Percentiles rank a stretch among this genome's conserved stretches.
These are phyloP conservation scores for Solanum rostratum DNA, from an alignment of 257 asterid species.

Conservation along the genomic window DNA sequence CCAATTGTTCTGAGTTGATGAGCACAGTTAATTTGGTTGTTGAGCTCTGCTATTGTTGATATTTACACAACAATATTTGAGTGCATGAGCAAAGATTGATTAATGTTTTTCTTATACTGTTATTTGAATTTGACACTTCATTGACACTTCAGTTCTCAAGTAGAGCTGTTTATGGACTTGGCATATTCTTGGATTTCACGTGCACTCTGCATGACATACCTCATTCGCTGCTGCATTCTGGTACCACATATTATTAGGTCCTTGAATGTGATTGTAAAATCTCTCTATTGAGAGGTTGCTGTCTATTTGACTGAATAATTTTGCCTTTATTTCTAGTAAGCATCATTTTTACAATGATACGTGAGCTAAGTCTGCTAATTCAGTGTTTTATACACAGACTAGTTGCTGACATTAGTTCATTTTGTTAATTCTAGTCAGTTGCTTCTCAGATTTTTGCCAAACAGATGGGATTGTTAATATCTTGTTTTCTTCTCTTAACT, in stretches of 20 bases:
- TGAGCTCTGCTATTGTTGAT: neutral
- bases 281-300: neutral
- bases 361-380: neutral
- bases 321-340: neutral
- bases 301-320: neutral
- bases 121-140: neutral
- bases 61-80: neutral
- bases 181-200: neutral
- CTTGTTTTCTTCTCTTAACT: neutral
- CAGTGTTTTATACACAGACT: neutral
- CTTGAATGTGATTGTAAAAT: neutral
- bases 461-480: neutral
- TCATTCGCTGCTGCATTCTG: neutral
- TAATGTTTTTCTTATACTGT: neutral
- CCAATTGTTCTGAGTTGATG: neutral
- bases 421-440: neutral
- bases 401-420: neutral
- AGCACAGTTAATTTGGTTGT: neutral
- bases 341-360: neutral
- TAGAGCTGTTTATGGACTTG: neutral
- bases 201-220: neutral
- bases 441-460: neutral
- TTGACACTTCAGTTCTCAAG: neutral
- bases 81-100: neutral
- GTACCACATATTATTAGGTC: neutral